A percentile compares a stretch with the other conserved stretches of the same genome.
phyloP scores from a whole-genome alignment of 1,284 basidiomycete genomes.

The Pyrrhoderma noxium region DNA sequence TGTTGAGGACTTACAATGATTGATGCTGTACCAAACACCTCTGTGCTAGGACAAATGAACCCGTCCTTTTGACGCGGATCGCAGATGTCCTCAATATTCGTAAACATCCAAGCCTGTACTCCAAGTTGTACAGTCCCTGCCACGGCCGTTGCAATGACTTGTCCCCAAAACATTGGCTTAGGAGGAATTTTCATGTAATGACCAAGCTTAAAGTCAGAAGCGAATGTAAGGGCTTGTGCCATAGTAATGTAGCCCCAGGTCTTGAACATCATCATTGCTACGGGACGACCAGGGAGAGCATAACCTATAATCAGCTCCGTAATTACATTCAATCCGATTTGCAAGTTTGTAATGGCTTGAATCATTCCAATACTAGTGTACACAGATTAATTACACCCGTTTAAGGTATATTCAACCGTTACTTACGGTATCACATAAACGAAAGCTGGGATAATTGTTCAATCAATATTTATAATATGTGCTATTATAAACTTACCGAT shows the following conservation, averaged over 20 bases:
- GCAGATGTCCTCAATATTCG: slow-evolving; percentile 30
- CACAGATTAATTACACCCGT: too few relatives aligned
- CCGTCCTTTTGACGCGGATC: slow-evolving; percentile 28
- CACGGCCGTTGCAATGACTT: slow-evolving; percentile 37
- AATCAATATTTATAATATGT: neutral
- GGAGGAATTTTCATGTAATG: slow-evolving; percentile 38
- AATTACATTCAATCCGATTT: slow-evolving; percentile 37
- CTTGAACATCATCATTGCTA: slow-evolving; percentile 37
- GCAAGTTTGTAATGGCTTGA: slow-evolving; percentile 38
- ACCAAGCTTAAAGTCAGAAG: slow-evolving; percentile 32
- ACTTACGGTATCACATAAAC: slow-evolving; percentile 35
- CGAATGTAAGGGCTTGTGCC: slow-evolving; percentile 29
- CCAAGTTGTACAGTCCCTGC: slow-evolving; percentile 34
- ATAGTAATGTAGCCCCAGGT: slow-evolving; percentile 24
- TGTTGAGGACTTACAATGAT: slow-evolving; percentile 29
- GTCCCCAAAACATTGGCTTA: slow-evolving; percentile 30
- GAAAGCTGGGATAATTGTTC: slow-evolving; percentile 25
- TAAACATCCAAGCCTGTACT: slow-evolving; percentile 42
- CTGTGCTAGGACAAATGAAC: slow-evolving; percentile 31
- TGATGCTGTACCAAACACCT: slow-evolving; percentile 33
- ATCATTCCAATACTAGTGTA: slow-evolving; percentile 33
- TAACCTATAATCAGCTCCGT: slow-evolving; percentile 42
- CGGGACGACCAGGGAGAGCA: slow-evolving; percentile 29
- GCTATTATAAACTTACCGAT: slow-evolving; percentile 19
- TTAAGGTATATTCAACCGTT: too few relatives aligned